A percentile compares a stretch with the other conserved stretches of the same genome.
phyloP scores from a whole-genome alignment of 768 basidiomycete species.

The Mycena floridula region DNA sequence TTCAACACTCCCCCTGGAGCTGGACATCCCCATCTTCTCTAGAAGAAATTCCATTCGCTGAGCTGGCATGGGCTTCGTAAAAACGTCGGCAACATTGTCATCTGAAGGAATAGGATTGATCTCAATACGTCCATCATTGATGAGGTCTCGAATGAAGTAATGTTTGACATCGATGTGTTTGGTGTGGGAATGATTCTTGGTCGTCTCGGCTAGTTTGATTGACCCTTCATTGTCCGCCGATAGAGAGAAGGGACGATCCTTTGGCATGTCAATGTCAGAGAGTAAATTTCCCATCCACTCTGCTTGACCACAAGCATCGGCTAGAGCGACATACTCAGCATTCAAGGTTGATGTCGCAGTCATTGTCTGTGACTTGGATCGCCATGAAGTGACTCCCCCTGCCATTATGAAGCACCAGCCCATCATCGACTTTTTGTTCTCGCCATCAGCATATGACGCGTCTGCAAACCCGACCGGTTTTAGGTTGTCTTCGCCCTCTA shows the following conservation, averaged over 20 bases:
- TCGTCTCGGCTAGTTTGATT: constrained; percentile 20
- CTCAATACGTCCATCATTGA: constrained; percentile 1
- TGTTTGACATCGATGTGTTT: too few relatives aligned
- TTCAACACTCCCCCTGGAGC: constrained; percentile 6
- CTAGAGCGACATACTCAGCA: too few relatives aligned
- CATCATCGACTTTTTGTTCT: constrained; percentile 21
- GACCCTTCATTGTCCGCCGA: constrained; percentile 21
- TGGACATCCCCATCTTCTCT: background rate
- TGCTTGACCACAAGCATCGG: too few relatives aligned
- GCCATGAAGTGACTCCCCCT: constrained; percentile 27
- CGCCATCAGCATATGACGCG: constrained; percentile 14
- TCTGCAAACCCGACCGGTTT: constrained; percentile 14
- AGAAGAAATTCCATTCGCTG: background rate
- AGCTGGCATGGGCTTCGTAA: constrained; percentile 10
- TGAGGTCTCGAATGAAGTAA: constrained; percentile 8
- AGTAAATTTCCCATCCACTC: constrained; percentile 19
- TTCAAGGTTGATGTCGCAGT: too few relatives aligned
- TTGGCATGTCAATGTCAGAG: constrained; percentile 12
- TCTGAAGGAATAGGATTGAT: constrained; percentile 3
- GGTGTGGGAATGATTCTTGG: constrained; percentile 17
- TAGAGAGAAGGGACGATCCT: constrained; percentile 7
- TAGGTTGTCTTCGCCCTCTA: background rate
- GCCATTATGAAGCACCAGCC: constrained; percentile 26
- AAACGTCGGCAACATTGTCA: constrained; percentile 7
- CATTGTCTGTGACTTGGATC: too few relatives aligned